A percentile compares a stretch with the other conserved stretches of the same genome.
Conservation (phyloP, 2,329 filamentous ascomycete genomes). For the Thielaviopsis punctulata region DNA sequence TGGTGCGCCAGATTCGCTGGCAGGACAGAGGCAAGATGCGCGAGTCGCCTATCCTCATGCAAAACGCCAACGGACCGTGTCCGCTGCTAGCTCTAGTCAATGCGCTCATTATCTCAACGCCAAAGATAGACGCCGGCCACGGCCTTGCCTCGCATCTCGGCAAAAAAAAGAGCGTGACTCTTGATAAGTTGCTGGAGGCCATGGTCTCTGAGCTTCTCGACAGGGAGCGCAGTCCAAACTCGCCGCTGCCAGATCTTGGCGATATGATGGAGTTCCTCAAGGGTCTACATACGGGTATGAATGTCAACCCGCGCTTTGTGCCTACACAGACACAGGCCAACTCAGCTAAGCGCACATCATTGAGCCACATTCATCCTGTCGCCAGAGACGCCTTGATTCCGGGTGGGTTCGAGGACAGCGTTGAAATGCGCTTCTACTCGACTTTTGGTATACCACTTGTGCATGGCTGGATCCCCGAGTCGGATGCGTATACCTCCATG, state of each 20-base stretch:
- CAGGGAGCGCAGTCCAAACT: constrained; percentile 43
- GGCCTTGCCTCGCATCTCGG: constrained; percentile 35
- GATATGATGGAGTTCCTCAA: constrained; percentile 80
- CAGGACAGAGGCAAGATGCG: constrained; percentile 52
- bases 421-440: constrained; percentile 78
- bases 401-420: constrained; percentile 73
- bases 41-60: constrained; percentile 72
- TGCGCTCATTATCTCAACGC: constrained; percentile 69
- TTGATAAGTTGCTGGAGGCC: constrained; percentile 71
- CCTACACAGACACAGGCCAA: constrained; percentile 32
- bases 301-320: constrained; percentile 83
- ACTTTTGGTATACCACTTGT: constrained; percentile 79
- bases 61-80: constrained; percentile 90
- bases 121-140: constrained; percentile 21
- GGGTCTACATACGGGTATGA: constrained; percentile 89
- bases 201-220: constrained; percentile 90
- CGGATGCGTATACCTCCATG: constrained; percentile 53
- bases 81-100: constrained; percentile 87
- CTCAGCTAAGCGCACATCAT: constrained; percentile 33
- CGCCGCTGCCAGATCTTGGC: constrained; percentile 63
- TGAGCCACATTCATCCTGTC: constrained; percentile 33
- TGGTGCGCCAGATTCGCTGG: constrained; percentile 85
- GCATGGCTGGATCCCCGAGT: constrained; percentile 77
- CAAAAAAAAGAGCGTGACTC: constrained; percentile 70
- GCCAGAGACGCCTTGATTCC: constrained; percentile 32